phyloP scores from a whole-genome alignment of 106 monocot species.

The Platanthera guangdongensis region DNA sequence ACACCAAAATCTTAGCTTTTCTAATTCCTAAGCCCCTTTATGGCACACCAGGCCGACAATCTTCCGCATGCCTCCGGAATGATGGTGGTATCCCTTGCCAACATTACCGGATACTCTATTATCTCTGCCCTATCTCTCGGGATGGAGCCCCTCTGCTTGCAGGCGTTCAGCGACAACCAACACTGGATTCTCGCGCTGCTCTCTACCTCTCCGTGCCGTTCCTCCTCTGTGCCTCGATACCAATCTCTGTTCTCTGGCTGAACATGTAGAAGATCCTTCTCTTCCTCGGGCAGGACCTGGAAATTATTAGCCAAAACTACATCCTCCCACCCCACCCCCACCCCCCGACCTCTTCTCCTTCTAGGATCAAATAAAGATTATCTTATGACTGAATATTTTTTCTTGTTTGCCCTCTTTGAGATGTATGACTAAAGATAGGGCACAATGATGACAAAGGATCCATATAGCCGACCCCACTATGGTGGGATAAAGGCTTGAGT shows the following conservation, averaged over 20 bases:
- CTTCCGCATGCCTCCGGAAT: constrained; percentile 19
- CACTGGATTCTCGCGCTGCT: constrained; percentile 11
- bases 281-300: constrained; percentile 17
- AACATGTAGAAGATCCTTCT: constrained; percentile 12
- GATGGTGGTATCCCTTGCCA: constrained; percentile 38
- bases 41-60: constrained; percentile 12
- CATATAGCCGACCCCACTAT: too few relatives aligned
- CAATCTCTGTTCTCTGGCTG: constrained; percentile 26
- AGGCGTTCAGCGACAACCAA: constrained; percentile 38
- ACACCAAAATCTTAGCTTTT: too few relatives aligned
- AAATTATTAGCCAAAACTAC: constrained; percentile 17
- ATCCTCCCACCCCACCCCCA: too few relatives aligned
- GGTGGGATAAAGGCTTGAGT: too few relatives aligned
- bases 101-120: constrained; percentile 75
- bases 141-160: constrained; percentile 52
- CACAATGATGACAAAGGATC: too few relatives aligned
- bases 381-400: too few relatives aligned
- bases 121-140: constrained; percentile 51
- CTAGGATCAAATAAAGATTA: not conserved
- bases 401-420: too few relatives aligned
- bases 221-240: constrained; percentile 15
- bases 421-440: too few relatives aligned
- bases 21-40: not conserved
- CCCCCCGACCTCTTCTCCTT: constrained; percentile 25
- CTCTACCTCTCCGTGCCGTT: constrained; percentile 21